phyloP scores from a whole-genome alignment of 192 early-diverging fungal species.

The Obelidium mucronatum region DNA sequence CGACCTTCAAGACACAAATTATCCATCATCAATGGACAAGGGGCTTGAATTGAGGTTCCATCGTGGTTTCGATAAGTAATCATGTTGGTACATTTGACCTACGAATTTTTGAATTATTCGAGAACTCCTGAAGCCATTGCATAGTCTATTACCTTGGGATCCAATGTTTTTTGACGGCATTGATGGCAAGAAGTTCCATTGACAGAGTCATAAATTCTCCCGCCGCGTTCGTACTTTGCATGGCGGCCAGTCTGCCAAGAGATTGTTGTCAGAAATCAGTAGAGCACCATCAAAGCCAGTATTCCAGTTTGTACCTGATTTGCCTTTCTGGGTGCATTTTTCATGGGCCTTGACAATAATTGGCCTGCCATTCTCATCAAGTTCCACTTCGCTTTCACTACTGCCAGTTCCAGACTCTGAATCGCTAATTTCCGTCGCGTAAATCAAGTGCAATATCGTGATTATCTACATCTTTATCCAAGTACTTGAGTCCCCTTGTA shows the following conservation, averaged over 20 bases:
- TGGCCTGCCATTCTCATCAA: slow-evolving; percentile 16
- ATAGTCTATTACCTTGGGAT: slow-evolving; percentile 20
- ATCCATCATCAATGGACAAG: slow-evolving; percentile 31
- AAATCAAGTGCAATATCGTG: neutral
- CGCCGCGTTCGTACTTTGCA: slow-evolving; percentile 13
- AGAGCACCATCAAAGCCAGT: neutral
- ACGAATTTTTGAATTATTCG: neutral
- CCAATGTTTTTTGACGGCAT: slow-evolving; percentile 38
- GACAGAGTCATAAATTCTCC: slow-evolving; percentile 32
- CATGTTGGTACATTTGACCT: slow-evolving; percentile 37
- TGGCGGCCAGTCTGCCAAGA: neutral
- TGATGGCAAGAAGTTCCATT: slow-evolving; percentile 39
- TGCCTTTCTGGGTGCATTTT: slow-evolving; percentile 3
- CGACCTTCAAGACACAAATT: slow-evolving; percentile 28
- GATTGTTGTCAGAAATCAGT: neutral
- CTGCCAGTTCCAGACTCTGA: neutral
- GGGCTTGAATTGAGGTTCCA: slow-evolving; percentile 4
- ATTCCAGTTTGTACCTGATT: neutral
- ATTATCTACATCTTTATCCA: neutral
- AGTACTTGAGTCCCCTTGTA: slow-evolving; percentile 22
- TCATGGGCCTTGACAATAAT: slow-evolving; percentile 23
- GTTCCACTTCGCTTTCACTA: neutral
- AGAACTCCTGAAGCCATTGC: neutral
- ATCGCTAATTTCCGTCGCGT: neutral
- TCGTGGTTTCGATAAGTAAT: neutral